Evolutionary conservation across 176 grass and related monocot genomes (phyloP).

Genomic region (Phoenix dactylifera): DNA sequence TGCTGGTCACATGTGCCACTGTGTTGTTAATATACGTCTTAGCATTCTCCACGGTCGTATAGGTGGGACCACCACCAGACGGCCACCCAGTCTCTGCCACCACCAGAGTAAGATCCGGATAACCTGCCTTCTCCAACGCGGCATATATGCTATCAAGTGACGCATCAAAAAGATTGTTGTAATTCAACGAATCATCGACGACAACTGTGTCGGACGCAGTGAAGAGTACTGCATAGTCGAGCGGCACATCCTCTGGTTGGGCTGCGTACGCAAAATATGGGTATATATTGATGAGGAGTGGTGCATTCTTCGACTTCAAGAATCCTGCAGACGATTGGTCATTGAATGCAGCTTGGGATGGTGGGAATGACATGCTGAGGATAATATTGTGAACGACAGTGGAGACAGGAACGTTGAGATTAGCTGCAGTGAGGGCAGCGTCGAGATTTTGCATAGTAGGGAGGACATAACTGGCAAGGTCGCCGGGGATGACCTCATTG

Average conservation of each 20-base stretch:
- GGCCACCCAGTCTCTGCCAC: too few relatives aligned
- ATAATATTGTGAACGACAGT: neutral
- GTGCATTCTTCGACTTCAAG: neutral
- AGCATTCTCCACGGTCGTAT: neutral
- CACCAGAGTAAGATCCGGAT: too few relatives aligned
- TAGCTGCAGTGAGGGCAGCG: neutral
- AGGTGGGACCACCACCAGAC: too few relatives aligned
- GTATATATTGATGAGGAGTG: slow-evolving; percentile 14
- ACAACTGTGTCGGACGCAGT: neutral
- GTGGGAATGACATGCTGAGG: slow-evolving; percentile 2
- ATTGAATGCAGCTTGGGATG: slow-evolving; percentile 11
- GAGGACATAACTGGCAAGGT: neutral
- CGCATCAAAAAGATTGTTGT: slow-evolving; percentile 19
- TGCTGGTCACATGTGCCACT: neutral
- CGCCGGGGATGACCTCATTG: slow-evolving; percentile 16
- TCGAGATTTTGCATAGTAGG: slow-evolving; percentile 18
- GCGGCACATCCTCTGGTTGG: neutral
- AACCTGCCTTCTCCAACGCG: too few relatives aligned
- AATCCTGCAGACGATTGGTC: neutral
- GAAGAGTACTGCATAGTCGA: slow-evolving; percentile 9
- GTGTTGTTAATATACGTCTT: slow-evolving; percentile 4
- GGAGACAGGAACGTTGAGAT: neutral
- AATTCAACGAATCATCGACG: slow-evolving; percentile 12
- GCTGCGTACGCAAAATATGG: slow-evolving; percentile 23
- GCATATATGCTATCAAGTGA: neutral